Conservation (phyloP, 169 alveolate species). For the Cryptosporidium sp. region DNA sequence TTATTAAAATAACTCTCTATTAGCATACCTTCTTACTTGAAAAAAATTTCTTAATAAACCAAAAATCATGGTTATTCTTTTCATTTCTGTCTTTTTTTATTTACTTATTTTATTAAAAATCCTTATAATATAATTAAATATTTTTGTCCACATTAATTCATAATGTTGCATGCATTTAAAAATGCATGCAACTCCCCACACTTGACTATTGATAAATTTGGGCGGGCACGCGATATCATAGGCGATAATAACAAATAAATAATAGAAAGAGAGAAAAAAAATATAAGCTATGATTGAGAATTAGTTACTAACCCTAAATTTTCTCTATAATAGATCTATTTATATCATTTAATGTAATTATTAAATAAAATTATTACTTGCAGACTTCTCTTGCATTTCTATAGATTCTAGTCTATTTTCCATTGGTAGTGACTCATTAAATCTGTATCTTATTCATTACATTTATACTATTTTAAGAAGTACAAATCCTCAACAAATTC, state of each 20-base stretch:
- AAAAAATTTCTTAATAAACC: neutral
- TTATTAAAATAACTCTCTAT: neutral
- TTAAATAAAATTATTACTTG: no score
- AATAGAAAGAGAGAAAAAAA: neutral
- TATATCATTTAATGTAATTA: no score
- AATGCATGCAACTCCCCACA: neutral
- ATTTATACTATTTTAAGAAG: neutral
- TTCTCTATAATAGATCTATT: no score
- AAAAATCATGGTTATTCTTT: no score
- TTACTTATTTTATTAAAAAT: neutral
- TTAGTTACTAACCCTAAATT: neutral
- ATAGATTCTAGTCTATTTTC: no score
- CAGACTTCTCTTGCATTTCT: neutral
- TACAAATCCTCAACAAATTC: no score
- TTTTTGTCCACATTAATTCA: neutral
- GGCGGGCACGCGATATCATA: no score
- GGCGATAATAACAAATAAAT: neutral
- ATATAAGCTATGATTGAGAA: no score
- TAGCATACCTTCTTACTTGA: neutral
- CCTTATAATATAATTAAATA: neutral
- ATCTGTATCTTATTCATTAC: no score
- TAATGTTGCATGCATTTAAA: neutral
- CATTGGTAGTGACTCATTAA: no score
- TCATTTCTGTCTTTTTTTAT: no score
- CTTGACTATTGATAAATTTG: neutral